phyloP scores from a whole-genome alignment of 2,329 filamentous ascomycete species.

The Scedosporium boydii region DNA sequence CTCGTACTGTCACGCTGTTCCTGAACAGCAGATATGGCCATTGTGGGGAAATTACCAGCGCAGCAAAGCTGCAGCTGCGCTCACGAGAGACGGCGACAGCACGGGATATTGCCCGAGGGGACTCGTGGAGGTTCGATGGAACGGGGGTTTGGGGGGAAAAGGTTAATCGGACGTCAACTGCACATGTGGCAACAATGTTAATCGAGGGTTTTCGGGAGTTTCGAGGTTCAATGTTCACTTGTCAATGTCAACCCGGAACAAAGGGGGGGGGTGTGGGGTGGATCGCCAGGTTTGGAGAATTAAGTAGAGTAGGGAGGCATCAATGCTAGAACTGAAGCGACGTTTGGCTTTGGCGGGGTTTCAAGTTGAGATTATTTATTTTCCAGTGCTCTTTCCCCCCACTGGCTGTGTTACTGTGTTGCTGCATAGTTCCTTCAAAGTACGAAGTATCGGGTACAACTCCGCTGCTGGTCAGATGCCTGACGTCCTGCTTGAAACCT shows the following conservation, averaged over 20 bases:
- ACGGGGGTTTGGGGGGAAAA: neutral
- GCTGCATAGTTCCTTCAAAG: neutral
- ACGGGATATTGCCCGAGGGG: neutral
- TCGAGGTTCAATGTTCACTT: neutral
- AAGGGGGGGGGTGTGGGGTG: neutral
- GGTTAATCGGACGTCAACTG: neutral
- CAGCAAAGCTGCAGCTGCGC: slow-evolving; percentile 3
- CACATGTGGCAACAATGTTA: neutral
- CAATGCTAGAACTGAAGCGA: neutral
- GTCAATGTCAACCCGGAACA: too few relatives aligned
- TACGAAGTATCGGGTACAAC: neutral
- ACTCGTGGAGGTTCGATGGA: neutral
- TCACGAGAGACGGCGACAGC: neutral
- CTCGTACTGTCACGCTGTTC: slow-evolving; percentile 53
- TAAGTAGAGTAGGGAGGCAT: too few relatives aligned
- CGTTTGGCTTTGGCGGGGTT: slow-evolving; percentile 18
- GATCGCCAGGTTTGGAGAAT: too few relatives aligned
- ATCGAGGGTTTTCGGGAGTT: neutral
- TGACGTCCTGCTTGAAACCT: too few relatives aligned
- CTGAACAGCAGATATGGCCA: slow-evolving; percentile 78
- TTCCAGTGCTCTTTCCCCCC: neutral
- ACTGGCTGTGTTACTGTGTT: neutral
- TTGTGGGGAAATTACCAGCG: slow-evolving; percentile 36
- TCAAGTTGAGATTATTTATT: slow-evolving; percentile 16
- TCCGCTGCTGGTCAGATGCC: too few relatives aligned